Base-by-base conservation (phyloP, 495 filamentous ascomycete species). In the Hypoxylon subgilvum region DNA sequence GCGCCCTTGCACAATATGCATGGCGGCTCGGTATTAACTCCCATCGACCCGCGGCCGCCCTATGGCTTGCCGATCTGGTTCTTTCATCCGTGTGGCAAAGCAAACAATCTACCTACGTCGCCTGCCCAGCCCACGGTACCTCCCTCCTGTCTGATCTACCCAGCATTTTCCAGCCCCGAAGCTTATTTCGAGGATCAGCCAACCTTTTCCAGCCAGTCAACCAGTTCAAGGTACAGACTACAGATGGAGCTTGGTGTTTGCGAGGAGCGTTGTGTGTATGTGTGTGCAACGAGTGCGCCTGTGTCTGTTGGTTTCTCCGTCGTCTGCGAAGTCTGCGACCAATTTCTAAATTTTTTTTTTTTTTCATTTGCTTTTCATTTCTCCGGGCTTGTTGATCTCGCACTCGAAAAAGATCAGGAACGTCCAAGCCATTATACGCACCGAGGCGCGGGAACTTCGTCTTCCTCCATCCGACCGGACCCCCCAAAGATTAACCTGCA, bases 21-120 rank as follows among this genome's bases (percentile, higher is more conserved):
- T 58, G 54, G 54, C 61, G 54, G 53, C 54, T 63, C 53, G 54
- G 54, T 47, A 51, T 59, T 31, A 58, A 46, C 25, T 19, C 52
- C 36, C 28, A 32, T 65, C 56, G 45, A 60, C 44, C 55, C 50
- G 48, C 50, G 53, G 47, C 60, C 53, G 60, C 47, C 48, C 21
- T 50, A 27, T 36, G 13, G 28, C n/a, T 45, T 36, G 31, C 30
- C 36, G 27, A 59, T 55, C 54, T n/a, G n/a, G n/a, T n/a, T n/a
- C n/a, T n/a, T 31, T 36, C 28, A 65, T 51, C 61, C 61, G 61
- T n/a, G 56, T 60, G 61, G 61, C 56, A 22, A 56, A 56, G 45
- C 39, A 45, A 19, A 13, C 45, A 47, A 16, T 53, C 13, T n/a
- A n/a, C n/a, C n/a, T n/a, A n/a, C n/a, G n/a, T n/a, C n/a, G n/a